These are phyloP conservation scores for Cylindrodendrum hubeiense DNA, from an alignment of 2,329 filamentous ascomycete genomes.

Conservation along the genomic window DNA sequence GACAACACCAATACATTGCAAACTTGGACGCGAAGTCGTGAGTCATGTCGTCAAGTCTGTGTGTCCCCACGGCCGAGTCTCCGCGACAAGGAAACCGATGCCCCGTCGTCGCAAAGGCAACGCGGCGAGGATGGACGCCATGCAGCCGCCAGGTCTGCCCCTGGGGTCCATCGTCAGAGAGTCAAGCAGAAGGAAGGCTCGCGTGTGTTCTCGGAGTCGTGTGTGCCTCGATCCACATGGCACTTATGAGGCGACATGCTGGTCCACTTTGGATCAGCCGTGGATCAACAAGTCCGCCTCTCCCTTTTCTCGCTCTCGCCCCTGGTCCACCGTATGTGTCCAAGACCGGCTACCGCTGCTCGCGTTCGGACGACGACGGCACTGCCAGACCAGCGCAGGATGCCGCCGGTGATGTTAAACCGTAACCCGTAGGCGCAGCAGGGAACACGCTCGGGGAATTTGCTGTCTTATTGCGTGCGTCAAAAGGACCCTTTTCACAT, in stretches of 20 bases:
- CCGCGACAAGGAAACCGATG: conserved; percentile 1
- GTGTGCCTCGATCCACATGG: too few species aligned
- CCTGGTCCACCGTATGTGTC: too few species aligned
- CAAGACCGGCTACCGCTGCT: too few species aligned
- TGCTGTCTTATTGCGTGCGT: neutral
- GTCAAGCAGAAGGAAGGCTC: neutral
- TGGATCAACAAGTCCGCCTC: too few species aligned
- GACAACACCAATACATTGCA: conserved; percentile 9
- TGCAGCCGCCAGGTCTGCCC: neutral
- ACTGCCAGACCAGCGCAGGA: neutral
- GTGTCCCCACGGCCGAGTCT: neutral
- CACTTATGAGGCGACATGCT: too few species aligned
- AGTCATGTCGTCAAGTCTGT: conserved; percentile 1
- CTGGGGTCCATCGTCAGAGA: neutral
- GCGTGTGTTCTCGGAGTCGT: too few species aligned
- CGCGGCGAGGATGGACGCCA: neutral
- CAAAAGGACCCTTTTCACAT: neutral
- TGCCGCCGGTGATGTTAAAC: neutral
- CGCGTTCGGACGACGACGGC: neutral
- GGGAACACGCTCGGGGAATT: neutral
- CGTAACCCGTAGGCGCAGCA: neutral
- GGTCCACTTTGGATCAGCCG: too few species aligned
- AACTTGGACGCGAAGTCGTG: neutral
- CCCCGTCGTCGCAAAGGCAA: neutral
- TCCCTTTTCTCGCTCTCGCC: too few species aligned